phyloP scores from a whole-genome alignment of 1,139 yeast genomes.

The Magnusiomyces fungicola region DNA sequence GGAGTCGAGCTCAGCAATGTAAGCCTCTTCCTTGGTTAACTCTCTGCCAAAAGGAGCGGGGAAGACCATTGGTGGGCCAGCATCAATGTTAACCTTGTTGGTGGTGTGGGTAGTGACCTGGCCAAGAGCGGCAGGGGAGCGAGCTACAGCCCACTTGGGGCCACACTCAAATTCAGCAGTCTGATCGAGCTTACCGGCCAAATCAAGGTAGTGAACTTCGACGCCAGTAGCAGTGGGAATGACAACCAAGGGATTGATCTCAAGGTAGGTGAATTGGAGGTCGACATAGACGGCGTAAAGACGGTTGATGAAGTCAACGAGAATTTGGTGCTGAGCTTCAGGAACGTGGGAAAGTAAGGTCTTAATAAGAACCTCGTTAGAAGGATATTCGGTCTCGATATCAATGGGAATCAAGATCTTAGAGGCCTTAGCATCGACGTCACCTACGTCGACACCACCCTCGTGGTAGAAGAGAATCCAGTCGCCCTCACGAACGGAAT shows the following conservation, averaged over 20 bases:
- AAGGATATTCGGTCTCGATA: constrained; percentile 36
- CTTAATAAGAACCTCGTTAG: constrained; percentile 31
- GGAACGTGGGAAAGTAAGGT: constrained; percentile 37
- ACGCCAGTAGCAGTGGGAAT: constrained; percentile 36
- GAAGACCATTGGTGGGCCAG: constrained; percentile 44
- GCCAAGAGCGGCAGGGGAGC: constrained; percentile 39
- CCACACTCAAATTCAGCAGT: constrained; percentile 46
- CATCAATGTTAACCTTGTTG: constrained; percentile 33
- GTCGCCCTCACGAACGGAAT: constrained; percentile 43
- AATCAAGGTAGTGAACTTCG: constrained; percentile 40
- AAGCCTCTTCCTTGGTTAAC: constrained; percentile 39
- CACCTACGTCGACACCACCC: constrained; percentile 45
- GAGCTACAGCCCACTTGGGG: constrained; percentile 42
- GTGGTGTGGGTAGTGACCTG: constrained; percentile 22
- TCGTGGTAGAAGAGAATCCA: constrained; percentile 43
- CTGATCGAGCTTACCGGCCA: constrained; percentile 43
- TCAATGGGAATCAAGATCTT: constrained; percentile 40
- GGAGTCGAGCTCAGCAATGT: constrained; percentile 42
- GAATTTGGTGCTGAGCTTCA: constrained; percentile 34
- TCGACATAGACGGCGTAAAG: constrained; percentile 43
- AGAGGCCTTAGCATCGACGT: constrained; percentile 41
- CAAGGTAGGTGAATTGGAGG: constrained; percentile 41
- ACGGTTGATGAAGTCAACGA: constrained; percentile 40
- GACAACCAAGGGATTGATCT: constrained; percentile 42
- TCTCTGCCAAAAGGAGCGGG: constrained; percentile 45